Evolutionary conservation across 1,284 basidiomycete genomes (phyloP).

Genomic region (Cutaneotrichosporon sp.): DNA sequence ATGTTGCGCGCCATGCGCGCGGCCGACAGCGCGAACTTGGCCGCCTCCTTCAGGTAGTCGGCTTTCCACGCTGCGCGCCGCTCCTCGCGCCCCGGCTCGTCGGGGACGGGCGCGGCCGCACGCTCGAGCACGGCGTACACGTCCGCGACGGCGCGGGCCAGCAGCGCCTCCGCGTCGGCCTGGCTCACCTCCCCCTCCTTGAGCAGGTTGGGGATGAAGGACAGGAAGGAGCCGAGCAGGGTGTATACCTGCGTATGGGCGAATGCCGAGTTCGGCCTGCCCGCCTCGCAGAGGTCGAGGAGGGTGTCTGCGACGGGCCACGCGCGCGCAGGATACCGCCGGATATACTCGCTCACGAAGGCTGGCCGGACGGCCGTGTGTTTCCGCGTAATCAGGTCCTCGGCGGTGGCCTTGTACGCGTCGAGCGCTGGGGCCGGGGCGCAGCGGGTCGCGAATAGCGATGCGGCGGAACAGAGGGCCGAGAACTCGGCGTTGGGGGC

Average conservation of each 20-base stretch:
- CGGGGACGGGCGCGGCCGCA: constrained; percentile 55
- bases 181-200: constrained; percentile 34
- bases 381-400: constrained; percentile 76
- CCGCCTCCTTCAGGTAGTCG: constrained; percentile 68
- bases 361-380: constrained; percentile 65
- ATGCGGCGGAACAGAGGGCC: constrained; percentile 63
- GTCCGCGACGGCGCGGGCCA: constrained; percentile 55
- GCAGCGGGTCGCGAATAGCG: constrained; percentile 65
- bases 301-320: constrained; percentile 62
- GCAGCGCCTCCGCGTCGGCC: constrained; percentile 53
- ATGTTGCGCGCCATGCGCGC: constrained; percentile 59
- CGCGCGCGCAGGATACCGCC: constrained; percentile 61
- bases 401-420: constrained; percentile 64
- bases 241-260: constrained; percentile 69
- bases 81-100: no score
- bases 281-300: constrained; percentile 53
- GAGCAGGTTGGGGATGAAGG: constrained; percentile 57
- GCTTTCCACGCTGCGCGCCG: constrained; percentile 56
- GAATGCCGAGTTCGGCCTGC: constrained; percentile 59
- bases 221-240: constrained; percentile 64
- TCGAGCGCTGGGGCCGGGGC: constrained; percentile 44
- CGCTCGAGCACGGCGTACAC: constrained; percentile 56
- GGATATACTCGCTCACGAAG: constrained; percentile 76
- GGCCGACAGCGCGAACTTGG: constrained; percentile 66
- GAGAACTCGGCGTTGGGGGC: constrained; percentile 60